Evolutionary conservation across 2,329 filamentous ascomycete genomes (phyloP), one percentile per base, ranked within the genome.

Genomic region (Phialophora tarda): DNA sequence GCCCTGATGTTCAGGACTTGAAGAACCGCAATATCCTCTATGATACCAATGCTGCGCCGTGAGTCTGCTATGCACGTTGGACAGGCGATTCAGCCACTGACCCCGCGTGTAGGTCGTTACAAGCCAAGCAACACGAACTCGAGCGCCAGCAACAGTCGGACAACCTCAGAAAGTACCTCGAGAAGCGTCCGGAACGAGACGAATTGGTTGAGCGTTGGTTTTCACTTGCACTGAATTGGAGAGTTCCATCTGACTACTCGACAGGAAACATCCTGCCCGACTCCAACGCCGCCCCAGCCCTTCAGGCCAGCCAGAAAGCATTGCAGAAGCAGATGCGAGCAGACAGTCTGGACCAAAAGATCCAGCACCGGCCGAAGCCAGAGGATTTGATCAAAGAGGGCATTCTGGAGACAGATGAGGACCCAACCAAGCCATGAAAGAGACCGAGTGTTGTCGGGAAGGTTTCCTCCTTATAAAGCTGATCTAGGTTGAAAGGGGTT

Each of bases 261-360:
- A 62, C 73, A 94, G 91, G 89, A 73, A 96, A 97, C 79, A 97
- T 97, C 77, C 88, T 97, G 28, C 91, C 91, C 28, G 87, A 88
- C 63, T 90, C 90, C 34, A 89, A 79, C 59, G 92, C 90, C 21
- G 92, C 93, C 0, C 93, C 93, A 0, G 86, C 89, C 2, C 82
- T 97, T 62, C 88, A 90, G 75, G 92, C 89, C 63, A 88, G 92
- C 69, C 92, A 95, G 78, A 89, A 86, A 75, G 91, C 96, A 82
- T 88, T 97, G 50, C 88, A 93, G 78, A 92, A 89, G 77, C 89
- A 92, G 78, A 97, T 97, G 93, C 87, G 90, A 14, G 90, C 88
- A 66, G 91, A 97, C 78, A 90, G 85, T 63, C 84, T 97, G 69
- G 95, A 96, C 78, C 92, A 96, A 75, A 93, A 93, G 78, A 88